Percentiles rank a stretch among this genome's conserved stretches.
Evolutionary conservation across 2,329 filamentous ascomycete genomes (phyloP).

Genomic region (Fusarium miscanthi): DNA sequence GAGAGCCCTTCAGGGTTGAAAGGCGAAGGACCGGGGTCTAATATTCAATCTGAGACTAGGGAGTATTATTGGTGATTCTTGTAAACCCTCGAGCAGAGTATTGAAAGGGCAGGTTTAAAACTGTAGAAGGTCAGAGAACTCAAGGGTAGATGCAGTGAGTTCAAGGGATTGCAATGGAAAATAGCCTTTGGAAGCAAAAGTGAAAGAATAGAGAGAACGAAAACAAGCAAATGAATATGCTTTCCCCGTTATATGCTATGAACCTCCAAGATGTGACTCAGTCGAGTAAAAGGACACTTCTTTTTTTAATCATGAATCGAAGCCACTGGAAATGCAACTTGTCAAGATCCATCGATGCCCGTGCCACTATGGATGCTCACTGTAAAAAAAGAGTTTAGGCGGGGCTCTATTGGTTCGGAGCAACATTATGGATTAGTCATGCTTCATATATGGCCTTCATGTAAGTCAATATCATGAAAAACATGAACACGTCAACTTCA

Average conservation of each 20-base stretch:
- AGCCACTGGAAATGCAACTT: conserved; percentile 47
- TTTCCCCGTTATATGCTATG: conserved; percentile 1
- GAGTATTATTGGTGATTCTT: not conserved
- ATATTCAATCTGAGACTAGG: not conserved
- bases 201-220: not conserved
- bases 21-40: not conserved
- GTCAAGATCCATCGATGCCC: conserved; percentile 34
- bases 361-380: conserved; percentile 11
- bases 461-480: conserved; percentile 14
- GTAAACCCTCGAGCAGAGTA: not conserved
- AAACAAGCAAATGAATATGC: not conserved
- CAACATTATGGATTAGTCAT: conserved; percentile 30
- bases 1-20: not conserved
- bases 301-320: conserved; percentile 32
- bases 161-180: not conserved
- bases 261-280: conserved; percentile 36
- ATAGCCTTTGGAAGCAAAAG: not conserved
- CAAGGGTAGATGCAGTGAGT: conserved; percentile 4
- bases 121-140: not conserved
- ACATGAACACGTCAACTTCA: not conserved
- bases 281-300: conserved; percentile 43
- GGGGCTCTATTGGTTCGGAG: conserved; percentile 33
- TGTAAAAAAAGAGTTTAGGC: conserved; percentile 35
- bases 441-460: not conserved
- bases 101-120: conserved; percentile 9